Percentiles rank a stretch among this genome's conserved stretches.
Evolutionary conservation across 2,329 filamentous ascomycete species (phyloP).

Genomic region (Mollisiaceae sp.): DNA sequence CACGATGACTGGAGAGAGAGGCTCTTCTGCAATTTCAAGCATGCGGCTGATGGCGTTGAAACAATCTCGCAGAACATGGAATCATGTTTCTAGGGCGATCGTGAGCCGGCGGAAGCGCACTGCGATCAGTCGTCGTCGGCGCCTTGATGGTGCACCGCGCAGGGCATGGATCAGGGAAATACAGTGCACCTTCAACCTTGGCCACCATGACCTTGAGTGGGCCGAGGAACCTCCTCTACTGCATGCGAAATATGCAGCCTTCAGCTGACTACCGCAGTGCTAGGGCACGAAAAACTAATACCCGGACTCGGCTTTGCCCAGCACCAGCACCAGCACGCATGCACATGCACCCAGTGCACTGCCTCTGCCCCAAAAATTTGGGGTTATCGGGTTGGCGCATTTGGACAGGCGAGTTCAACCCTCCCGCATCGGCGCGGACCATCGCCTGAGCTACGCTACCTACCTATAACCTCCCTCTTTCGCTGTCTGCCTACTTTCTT

Average conservation of each 20-base stretch:
- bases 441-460: neutral
- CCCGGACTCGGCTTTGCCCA: constrained; percentile 11
- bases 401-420: neutral
- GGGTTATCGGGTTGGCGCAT: constrained; percentile 1
- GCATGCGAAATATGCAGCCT: constrained; percentile 13
- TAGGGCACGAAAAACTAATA: constrained; percentile 11
- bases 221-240: constrained; percentile 10
- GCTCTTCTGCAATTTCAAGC: constrained; percentile 32
- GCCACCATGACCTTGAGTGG: constrained; percentile 7
- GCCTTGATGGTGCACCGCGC: constrained; percentile 7
- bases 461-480: constrained; percentile 28
- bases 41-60: constrained; percentile 35
- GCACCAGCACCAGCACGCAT: neutral
- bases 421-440: constrained; percentile 3
- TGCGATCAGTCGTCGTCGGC: constrained; percentile 13
- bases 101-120: constrained; percentile 22
- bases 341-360: constrained; percentile 4
- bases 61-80: constrained; percentile 33
- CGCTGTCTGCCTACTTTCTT: constrained; percentile 43
- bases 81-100: constrained; percentile 30
- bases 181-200: neutral
- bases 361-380: constrained; percentile 1
- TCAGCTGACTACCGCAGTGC: constrained; percentile 13
- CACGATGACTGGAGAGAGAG: constrained; percentile 30
- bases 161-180: constrained; percentile 17